These are phyloP conservation scores for Yarrowia hollandica DNA, from an alignment of 805 yeast genomes.

Conservation along the genomic window DNA sequence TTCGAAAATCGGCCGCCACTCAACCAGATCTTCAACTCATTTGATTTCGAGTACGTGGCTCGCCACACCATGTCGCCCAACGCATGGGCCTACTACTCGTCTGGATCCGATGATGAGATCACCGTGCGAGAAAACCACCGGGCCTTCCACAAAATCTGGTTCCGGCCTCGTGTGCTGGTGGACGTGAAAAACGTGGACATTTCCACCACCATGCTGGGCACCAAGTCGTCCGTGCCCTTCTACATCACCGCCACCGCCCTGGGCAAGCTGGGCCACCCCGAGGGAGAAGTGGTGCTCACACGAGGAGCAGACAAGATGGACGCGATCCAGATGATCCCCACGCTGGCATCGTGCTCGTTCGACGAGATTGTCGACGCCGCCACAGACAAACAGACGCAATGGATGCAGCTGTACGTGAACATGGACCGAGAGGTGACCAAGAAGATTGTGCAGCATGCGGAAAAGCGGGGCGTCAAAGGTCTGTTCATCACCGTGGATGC, in stretches of 20 bases:
- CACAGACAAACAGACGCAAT: slow-evolving; percentile 66
- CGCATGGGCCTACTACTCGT: slow-evolving; percentile 92
- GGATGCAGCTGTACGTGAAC: slow-evolving; percentile 88
- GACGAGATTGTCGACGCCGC: slow-evolving; percentile 81
- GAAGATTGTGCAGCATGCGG: slow-evolving; percentile 67
- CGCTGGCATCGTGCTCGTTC: slow-evolving; percentile 82
- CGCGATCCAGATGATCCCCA: slow-evolving; percentile 87
- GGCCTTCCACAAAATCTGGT: slow-evolving; percentile 84
- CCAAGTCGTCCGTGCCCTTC: slow-evolving; percentile 69
- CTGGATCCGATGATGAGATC: slow-evolving; percentile 92
- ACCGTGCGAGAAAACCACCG: slow-evolving; percentile 86
- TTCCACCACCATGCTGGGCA: slow-evolving; percentile 74
- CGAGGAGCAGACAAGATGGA: slow-evolving; percentile 73
- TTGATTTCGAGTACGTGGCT: slow-evolving; percentile 88
- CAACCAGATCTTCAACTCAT: slow-evolving; percentile 67
- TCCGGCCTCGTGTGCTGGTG: slow-evolving; percentile 78
- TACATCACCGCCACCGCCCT: slow-evolving; percentile 90
- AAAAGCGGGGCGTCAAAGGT: slow-evolving; percentile 72
- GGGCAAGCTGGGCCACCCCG: slow-evolving; percentile 89
- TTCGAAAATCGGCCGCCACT: slow-evolving; percentile 64
- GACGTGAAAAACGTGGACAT: slow-evolving; percentile 76
- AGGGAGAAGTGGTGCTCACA: slow-evolving; percentile 86
- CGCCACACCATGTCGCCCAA: slow-evolving; percentile 69
- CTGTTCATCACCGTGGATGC: slow-evolving; percentile 90
- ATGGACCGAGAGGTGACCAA: slow-evolving; percentile 66